phyloP scores from a whole-genome alignment of 257 asterid species.

The Solanum bulbocastanum region DNA sequence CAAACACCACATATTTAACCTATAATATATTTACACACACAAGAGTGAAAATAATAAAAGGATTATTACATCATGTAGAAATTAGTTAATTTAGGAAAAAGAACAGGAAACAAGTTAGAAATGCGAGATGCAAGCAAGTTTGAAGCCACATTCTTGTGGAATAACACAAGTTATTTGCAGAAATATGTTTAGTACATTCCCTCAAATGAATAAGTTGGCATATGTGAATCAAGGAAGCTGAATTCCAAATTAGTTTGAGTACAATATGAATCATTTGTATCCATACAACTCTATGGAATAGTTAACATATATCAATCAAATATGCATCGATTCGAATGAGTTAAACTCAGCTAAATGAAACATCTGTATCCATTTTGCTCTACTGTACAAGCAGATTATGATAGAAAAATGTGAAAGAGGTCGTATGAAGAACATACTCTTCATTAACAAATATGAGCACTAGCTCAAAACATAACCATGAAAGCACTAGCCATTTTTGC shows the following conservation, averaged over 20 bases:
- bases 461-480: background rate
- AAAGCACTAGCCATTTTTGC: background rate
- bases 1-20: background rate
- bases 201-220: background rate
- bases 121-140: background rate
- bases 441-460: background rate
- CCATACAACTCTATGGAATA: background rate
- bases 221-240: background rate
- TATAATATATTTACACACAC: background rate
- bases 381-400: background rate
- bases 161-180: background rate
- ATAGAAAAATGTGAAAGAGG: background rate
- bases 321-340: background rate
- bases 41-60: background rate
- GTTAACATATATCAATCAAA: background rate
- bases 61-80: background rate
- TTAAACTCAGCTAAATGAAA: background rate
- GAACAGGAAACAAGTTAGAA: background rate
- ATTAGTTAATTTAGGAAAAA: background rate
- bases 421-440: background rate
- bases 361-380: background rate
- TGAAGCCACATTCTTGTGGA: background rate
- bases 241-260: background rate
- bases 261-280: background rate
- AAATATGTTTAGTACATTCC: background rate